Conservation (phyloP, 495 filamentous ascomycete species). For the Ramalina intermedia region DNA sequence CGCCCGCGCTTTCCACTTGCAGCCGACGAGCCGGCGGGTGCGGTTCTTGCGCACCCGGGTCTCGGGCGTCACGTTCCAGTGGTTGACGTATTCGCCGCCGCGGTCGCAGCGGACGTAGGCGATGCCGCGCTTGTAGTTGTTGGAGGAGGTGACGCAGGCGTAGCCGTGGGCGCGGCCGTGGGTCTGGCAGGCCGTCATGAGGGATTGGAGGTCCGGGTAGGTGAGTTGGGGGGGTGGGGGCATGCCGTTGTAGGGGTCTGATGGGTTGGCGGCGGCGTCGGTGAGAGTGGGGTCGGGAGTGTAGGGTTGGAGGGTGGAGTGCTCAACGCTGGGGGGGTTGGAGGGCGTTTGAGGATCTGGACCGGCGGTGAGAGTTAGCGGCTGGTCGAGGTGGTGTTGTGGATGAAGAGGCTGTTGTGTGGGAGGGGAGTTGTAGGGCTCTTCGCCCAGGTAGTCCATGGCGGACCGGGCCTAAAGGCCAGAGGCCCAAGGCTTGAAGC, state of each 20-base stretch:
- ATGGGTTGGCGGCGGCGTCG: neutral
- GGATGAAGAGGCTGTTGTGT: neutral
- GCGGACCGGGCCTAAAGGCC: neutral
- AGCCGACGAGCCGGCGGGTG: conserved; percentile 11
- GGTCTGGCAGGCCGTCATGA: conserved; percentile 13
- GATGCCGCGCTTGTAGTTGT: conserved; percentile 17
- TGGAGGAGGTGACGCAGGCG: conserved; percentile 16
- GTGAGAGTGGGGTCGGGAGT: conserved; percentile 1
- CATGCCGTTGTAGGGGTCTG: conserved; percentile 14
- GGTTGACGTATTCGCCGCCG: conserved; percentile 16
- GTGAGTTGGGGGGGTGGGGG: conserved; percentile 11
- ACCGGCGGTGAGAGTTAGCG: neutral
- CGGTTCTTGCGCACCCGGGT: conserved; percentile 14
- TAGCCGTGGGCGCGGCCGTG: conserved; percentile 13
- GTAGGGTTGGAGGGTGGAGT: neutral
- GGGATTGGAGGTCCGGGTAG: conserved; percentile 9
- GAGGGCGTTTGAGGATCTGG: neutral
- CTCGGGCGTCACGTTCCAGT: conserved; percentile 15
- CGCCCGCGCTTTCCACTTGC: conserved; percentile 14
- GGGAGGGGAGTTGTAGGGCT: conserved; percentile 9
- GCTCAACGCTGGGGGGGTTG: neutral
- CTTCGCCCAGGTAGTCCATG: conserved; percentile 13
- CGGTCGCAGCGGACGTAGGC: conserved; percentile 16
- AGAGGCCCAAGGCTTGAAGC: neutral
- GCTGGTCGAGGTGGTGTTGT: neutral